Conservation (phyloP, 306 rosid species). For the Lupinus albus region DNA sequence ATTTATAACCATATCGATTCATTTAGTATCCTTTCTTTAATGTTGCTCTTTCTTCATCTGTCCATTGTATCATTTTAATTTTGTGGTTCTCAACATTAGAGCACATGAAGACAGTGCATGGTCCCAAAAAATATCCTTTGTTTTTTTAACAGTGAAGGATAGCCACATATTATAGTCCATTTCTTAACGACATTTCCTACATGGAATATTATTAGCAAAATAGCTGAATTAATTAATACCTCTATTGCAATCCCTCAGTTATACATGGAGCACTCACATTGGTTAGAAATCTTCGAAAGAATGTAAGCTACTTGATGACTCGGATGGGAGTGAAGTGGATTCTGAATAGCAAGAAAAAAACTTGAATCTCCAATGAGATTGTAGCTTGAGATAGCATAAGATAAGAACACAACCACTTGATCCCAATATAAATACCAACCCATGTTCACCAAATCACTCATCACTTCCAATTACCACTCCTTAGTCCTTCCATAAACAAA, state of each 20-base stretch:
- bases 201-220: not conserved
- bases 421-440: slow-evolving; percentile 30
- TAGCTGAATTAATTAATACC: not conserved
- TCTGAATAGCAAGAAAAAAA: not conserved
- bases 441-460: not conserved
- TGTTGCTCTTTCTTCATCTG: too few relatives aligned
- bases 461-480: not conserved
- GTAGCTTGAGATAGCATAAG: slow-evolving; percentile 32
- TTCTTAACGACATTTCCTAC: not conserved
- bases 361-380: slow-evolving; percentile 31
- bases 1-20: too few relatives aligned
- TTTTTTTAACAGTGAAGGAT: not conserved
- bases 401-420: slow-evolving; percentile 33
- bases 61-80: not conserved
- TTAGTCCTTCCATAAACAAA: not conserved
- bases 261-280: slow-evolving; percentile 38
- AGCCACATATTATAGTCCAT: slow-evolving; percentile 6
- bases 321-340: slow-evolving; percentile 34
- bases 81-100: slow-evolving; percentile 28
- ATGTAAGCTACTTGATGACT: slow-evolving; percentile 39
- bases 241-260: not conserved
- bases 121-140: slow-evolving; percentile 38
- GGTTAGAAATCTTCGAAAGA: not conserved
- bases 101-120: not conserved
- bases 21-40: too few relatives aligned